These are phyloP conservation scores for Alternaria solani DNA, from an alignment of 2,329 filamentous ascomycete species.

Conservation along the genomic window DNA sequence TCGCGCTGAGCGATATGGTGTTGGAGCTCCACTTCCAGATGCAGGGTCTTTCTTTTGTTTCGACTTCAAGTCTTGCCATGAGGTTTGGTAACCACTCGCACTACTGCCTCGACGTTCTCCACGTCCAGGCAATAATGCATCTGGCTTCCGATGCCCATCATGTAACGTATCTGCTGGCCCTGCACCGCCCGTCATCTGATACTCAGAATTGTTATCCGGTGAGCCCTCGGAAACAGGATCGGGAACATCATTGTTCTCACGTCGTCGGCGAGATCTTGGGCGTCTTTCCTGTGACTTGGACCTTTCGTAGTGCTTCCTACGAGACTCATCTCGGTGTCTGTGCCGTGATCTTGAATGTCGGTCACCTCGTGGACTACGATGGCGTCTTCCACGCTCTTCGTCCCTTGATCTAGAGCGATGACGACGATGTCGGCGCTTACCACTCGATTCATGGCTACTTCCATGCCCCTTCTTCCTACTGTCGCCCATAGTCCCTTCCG, in stretches of 20 bases:
- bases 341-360: neutral
- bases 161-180: conserved; percentile 3
- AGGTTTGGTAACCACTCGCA: conserved; percentile 4
- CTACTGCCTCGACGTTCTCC: neutral
- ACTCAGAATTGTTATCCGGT: neutral
- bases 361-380: neutral
- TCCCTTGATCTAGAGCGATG: neutral
- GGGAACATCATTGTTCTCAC: neutral
- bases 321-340: neutral
- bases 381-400: neutral
- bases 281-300: neutral
- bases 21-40: neutral
- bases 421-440: neutral
- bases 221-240: neutral
- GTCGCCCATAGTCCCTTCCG: neutral
- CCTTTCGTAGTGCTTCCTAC: neutral
- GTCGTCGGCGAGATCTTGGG: neutral
- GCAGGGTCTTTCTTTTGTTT: neutral
- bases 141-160: neutral
- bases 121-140: neutral
- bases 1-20: neutral
- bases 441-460: neutral
- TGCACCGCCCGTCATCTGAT: conserved; percentile 16
- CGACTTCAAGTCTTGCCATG: neutral
- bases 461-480: neutral